Conservation (phyloP, 1,139 yeast species). For the Candida sp. region DNA sequence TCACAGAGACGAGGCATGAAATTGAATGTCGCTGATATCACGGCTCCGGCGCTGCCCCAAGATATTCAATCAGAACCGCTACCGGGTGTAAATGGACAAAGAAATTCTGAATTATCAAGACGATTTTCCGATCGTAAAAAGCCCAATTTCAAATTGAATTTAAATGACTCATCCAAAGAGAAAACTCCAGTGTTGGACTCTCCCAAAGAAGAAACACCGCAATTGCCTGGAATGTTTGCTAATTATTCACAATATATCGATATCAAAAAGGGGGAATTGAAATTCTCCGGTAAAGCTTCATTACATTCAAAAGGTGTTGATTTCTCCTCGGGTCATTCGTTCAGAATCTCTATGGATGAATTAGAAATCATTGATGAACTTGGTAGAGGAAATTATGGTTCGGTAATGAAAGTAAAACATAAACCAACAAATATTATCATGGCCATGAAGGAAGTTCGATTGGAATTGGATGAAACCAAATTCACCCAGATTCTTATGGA, state of each 20-base stretch:
- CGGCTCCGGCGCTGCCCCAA: conserved; percentile 3
- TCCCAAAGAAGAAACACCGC: conserved; percentile 12
- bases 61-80: neutral
- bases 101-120: conserved; percentile 31
- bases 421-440: conserved; percentile 90
- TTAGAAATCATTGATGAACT: conserved; percentile 80
- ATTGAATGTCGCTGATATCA: conserved; percentile 26
- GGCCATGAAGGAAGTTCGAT: conserved; percentile 97
- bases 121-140: conserved; percentile 36
- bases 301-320: conserved; percentile 90
- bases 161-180: conserved; percentile 8
- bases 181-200: conserved; percentile 6
- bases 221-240: conserved; percentile 63
- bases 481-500: conserved; percentile 96
- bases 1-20: conserved; percentile 62
- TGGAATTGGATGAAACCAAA: conserved; percentile 88
- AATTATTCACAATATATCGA: conserved; percentile 86
- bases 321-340: conserved; percentile 83
- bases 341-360: conserved; percentile 83
- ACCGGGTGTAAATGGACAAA: conserved; percentile 4
- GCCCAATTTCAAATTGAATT: conserved; percentile 37
- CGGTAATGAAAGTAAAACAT: conserved; percentile 88
- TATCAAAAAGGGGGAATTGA: conserved; percentile 85
- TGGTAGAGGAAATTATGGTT: conserved; percentile 95
- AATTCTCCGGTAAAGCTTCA: conserved; percentile 92